These are phyloP conservation scores for Chlorella sp. DNA, from an alignment of 139 green algal genomes.

Conservation along the genomic window DNA sequence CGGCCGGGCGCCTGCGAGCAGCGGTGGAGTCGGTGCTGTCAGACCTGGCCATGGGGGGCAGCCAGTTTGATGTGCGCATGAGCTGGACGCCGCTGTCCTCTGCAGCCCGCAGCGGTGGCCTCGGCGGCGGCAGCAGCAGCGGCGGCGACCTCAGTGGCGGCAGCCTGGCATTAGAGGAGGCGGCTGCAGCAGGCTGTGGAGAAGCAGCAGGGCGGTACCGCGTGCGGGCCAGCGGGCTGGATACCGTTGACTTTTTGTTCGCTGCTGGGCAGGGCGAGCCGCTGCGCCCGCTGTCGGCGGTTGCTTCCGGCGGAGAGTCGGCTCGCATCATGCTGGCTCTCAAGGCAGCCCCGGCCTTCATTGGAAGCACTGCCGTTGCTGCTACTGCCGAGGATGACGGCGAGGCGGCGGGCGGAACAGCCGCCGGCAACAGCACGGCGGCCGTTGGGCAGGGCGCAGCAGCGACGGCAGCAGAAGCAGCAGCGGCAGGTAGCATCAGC, in stretches of 20 bases:
- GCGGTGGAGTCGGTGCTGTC: constrained; percentile 69
- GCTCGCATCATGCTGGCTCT: constrained; percentile 86
- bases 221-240: constrained; percentile 26
- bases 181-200: not conserved
- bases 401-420: not conserved
- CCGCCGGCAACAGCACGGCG: not conserved
- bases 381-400: not conserved
- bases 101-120: not conserved
- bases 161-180: not conserved
- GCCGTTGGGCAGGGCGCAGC: not conserved
- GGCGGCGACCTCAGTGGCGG: not conserved
- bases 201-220: constrained; percentile 7
- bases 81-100: constrained; percentile 42
- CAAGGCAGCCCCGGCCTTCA: constrained; percentile 72
- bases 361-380: constrained; percentile 21
- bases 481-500: constrained; percentile 5
- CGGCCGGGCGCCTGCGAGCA: constrained; percentile 55
- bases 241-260: constrained; percentile 73
- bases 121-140: not conserved
- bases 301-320: constrained; percentile 81
- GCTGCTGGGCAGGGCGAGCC: constrained; percentile 77
- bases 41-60: constrained; percentile 73
- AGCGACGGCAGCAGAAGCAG: not conserved
- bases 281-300: constrained; percentile 68
- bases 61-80: constrained; percentile 76